phyloP scores from a whole-genome alignment of 2,329 filamentous ascomycete species.

The Aspergillus quadricinctus region DNA sequence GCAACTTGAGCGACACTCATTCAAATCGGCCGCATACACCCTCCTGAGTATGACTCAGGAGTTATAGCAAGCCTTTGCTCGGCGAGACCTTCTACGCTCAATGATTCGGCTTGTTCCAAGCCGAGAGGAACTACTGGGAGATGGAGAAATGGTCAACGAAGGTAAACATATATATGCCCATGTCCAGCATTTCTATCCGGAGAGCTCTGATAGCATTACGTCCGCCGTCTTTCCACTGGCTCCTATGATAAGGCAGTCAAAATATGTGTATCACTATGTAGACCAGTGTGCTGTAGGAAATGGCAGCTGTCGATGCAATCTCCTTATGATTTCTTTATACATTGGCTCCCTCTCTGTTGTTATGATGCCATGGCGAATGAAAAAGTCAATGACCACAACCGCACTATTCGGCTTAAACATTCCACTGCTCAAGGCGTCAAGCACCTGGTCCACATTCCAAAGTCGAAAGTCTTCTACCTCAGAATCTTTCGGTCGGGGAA shows the following conservation, averaged over 20 bases:
- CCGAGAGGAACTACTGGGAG: background rate
- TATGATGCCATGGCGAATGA: conserved; percentile 30
- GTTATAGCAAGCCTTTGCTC: background rate
- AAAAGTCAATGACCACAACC: conserved; percentile 30
- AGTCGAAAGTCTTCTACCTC: conserved; percentile 30
- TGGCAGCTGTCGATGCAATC: conserved; percentile 23
- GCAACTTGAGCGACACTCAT: background rate
- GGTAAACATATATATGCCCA: background rate
- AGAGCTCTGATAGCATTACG: too few species aligned
- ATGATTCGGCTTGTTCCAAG: background rate
- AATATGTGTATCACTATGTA: too few species aligned
- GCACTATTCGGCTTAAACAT: conserved; percentile 30
- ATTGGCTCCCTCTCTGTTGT: conserved; percentile 24
- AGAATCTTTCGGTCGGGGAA: conserved; percentile 22
- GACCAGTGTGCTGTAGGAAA: background rate
- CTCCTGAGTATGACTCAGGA: background rate
- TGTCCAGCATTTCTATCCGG: background rate
- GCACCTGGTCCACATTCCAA: conserved; percentile 22
- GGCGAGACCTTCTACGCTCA: background rate
- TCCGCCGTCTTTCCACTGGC: too few species aligned
- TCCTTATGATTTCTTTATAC: conserved; percentile 26
- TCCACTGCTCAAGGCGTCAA: conserved; percentile 19
- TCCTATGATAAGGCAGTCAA: too few species aligned
- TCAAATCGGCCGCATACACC: background rate
- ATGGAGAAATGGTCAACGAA: background rate